Percentiles rank a stretch among this genome's conserved stretches.
Evolutionary conservation across 495 filamentous ascomycete species (phyloP).

Genomic region (Bathelium albidoporum): DNA sequence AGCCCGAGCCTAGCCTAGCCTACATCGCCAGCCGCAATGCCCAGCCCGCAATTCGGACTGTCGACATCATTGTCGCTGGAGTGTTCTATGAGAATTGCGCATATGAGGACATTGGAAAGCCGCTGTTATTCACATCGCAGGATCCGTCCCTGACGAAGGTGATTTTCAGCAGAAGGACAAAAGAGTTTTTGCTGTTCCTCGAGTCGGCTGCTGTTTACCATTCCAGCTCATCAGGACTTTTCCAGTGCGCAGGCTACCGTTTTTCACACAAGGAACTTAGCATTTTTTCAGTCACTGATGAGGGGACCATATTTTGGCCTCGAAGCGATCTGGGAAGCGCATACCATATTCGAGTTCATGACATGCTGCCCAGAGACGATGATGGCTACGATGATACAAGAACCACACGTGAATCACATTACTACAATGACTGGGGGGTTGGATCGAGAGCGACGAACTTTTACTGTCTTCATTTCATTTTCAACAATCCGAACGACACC

Average conservation of each 20-base stretch:
- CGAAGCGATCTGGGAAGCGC: slow-evolving; percentile 52
- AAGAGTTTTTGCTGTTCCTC: slow-evolving; percentile 27
- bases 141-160: slow-evolving; percentile 9
- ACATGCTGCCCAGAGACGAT: slow-evolving; percentile 43
- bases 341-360: slow-evolving; percentile 45
- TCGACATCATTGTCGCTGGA: slow-evolving; percentile 24
- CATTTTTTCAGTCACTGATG: slow-evolving; percentile 42
- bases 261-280: slow-evolving; percentile 41
- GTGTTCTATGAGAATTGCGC: slow-evolving; percentile 23
- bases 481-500: slow-evolving; percentile 15
- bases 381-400: slow-evolving; percentile 49
- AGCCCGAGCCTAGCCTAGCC: neutral
- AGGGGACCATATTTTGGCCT: slow-evolving; percentile 48
- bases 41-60: slow-evolving; percentile 7
- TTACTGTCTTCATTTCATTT: slow-evolving; percentile 17
- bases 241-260: slow-evolving; percentile 31
- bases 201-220: slow-evolving; percentile 27
- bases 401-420: slow-evolving; percentile 52
- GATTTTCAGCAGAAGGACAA: neutral
- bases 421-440: slow-evolving; percentile 36
- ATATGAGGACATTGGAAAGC: neutral
- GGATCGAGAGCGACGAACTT: slow-evolving; percentile 13
- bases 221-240: slow-evolving; percentile 36
- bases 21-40: neutral
- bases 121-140: neutral